Percentiles rank a stretch among this genome's conserved stretches.
Conservation (phyloP, 257 asterid species). For the Parsonsia alboflavescens region DNA sequence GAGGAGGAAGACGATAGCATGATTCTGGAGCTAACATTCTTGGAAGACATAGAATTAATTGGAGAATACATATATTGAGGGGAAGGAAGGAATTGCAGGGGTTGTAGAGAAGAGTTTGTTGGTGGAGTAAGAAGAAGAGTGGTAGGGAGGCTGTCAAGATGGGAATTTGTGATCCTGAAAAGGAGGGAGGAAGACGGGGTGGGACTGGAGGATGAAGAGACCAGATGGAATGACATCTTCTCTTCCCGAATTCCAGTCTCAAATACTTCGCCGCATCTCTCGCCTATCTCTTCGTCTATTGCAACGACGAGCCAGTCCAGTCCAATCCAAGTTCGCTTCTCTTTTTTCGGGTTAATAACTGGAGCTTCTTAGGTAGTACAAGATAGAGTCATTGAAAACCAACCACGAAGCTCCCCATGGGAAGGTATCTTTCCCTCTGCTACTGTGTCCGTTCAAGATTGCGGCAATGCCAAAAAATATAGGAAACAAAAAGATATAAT, state of each 20-base stretch:
- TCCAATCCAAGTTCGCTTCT: background rate
- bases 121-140: background rate
- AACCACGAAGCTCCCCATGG: background rate
- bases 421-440: background rate
- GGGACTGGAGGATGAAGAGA: conserved; percentile 9
- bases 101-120: background rate
- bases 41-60: background rate
- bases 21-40: background rate
- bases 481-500: no score
- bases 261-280: conserved; percentile 1
- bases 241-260: background rate
- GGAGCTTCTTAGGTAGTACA: background rate
- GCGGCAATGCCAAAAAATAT: background rate
- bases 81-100: background rate
- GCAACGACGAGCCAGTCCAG: background rate
- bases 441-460: background rate
- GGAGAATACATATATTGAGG: background rate
- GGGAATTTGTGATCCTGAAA: conserved; percentile 2
- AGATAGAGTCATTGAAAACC: background rate
- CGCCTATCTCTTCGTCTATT: background rate
- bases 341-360: background rate
- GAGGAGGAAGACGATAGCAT: background rate
- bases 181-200: background rate
- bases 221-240: conserved; percentile 4
- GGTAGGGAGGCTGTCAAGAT: background rate